phyloP scores from a whole-genome alignment of 306 rosid species.

The Gastrolobium villosum region DNA sequence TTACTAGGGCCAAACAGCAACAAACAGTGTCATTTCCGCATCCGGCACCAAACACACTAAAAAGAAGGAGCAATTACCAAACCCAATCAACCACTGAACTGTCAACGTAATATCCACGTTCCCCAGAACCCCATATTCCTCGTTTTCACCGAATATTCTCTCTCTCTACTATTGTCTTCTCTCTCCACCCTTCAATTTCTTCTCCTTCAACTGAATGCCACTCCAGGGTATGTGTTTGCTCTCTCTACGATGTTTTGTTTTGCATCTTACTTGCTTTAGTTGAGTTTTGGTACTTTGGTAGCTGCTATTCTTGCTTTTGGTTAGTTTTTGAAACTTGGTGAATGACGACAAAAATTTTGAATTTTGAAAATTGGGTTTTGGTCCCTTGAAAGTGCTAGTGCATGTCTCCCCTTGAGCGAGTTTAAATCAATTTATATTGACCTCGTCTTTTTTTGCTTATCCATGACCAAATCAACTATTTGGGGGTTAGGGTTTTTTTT shows the following conservation, averaged over 20 bases:
- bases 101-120: conserved; percentile 40
- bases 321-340: conserved; percentile 38
- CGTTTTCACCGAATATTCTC: conserved; percentile 49
- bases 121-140: conserved; percentile 45
- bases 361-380: conserved; percentile 45
- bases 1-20: background rate
- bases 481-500: conserved; percentile 42
- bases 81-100: conserved; percentile 35
- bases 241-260: background rate
- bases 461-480: conserved; percentile 31
- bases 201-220: conserved; percentile 48
- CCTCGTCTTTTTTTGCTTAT: conserved; percentile 29
- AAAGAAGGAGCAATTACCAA: conserved; percentile 27
- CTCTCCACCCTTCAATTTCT: conserved; percentile 22
- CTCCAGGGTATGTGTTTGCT: conserved; percentile 46
- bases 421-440: conserved; percentile 27
- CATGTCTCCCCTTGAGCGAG: background rate
- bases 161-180: background rate
- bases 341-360: conserved; percentile 17
- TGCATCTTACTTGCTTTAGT: background rate
- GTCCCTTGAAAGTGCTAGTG: conserved; percentile 4
- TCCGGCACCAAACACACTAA: background rate
- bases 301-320: conserved; percentile 24
- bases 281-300: background rate
- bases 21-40: conserved; percentile 14